Percentiles rank a stretch among this genome's conserved stretches.
Conservation (phyloP, 139 green algal species). For the Chlamydomonas sphaeroides region DNA sequence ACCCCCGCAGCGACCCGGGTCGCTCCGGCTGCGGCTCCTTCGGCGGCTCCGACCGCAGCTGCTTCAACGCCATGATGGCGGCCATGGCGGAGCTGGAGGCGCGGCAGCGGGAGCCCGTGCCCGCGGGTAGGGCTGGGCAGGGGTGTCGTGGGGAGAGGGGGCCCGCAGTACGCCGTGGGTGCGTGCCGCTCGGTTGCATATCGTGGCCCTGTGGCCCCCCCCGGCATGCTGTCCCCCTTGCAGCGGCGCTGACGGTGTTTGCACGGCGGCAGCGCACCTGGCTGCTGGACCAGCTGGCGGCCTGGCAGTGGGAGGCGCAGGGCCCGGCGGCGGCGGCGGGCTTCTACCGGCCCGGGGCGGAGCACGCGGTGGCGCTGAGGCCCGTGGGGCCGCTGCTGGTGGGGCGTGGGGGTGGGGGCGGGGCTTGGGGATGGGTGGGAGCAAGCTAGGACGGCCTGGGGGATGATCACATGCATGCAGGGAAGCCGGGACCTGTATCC, state of each 20-base stretch:
- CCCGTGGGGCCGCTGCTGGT: slow-evolving; percentile 21
- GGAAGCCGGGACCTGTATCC: too few species aligned
- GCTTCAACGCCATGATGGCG: background rate
- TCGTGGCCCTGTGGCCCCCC: too few species aligned
- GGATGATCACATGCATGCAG: too few species aligned
- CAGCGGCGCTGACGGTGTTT: slow-evolving; percentile 20
- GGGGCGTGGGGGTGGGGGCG: background rate
- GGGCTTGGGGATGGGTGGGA: background rate
- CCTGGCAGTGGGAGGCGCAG: slow-evolving; percentile 8
- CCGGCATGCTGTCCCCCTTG: background rate
- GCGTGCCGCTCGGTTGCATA: background rate
- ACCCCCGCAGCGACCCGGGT: slow-evolving; percentile 1
- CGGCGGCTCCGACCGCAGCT: background rate
- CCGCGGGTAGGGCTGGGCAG: background rate
- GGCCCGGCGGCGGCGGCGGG: background rate
- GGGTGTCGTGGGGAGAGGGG: background rate
- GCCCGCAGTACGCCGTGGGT: background rate
- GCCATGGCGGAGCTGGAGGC: background rate
- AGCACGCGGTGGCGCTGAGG: background rate
- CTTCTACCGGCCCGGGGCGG: background rate
- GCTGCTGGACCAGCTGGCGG: slow-evolving; percentile 14
- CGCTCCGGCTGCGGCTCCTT: background rate
- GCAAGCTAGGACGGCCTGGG: too few species aligned
- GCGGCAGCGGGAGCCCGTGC: background rate
- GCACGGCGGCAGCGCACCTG: slow-evolving; percentile 19